These are phyloP conservation scores for Actinomortierella wolfii DNA, from an alignment of 371 early-diverging fungal species.

Conservation along the genomic window DNA sequence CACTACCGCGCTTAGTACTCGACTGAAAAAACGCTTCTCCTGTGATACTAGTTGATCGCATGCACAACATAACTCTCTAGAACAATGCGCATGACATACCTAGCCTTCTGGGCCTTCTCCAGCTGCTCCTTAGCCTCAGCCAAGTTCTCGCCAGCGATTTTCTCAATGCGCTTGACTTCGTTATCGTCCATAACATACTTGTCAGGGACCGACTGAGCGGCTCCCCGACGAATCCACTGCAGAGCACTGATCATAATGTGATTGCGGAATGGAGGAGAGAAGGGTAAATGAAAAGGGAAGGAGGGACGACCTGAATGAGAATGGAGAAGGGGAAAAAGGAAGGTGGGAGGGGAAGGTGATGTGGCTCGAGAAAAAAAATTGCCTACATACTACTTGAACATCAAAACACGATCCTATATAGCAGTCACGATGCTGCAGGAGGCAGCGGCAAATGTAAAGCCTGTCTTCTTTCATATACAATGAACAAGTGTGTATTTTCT, in stretches of 20 bases:
- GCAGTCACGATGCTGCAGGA: too few species aligned
- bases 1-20: too few species aligned
- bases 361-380: not conserved
- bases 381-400: too few species aligned
- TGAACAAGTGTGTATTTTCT: too few species aligned
- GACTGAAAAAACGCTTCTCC: too few species aligned
- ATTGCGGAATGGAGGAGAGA: not conserved
- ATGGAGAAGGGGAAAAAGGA: not conserved
- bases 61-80: too few species aligned
- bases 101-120: conserved; percentile 56
- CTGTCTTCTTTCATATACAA: too few species aligned
- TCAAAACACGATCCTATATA: too few species aligned
- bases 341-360: not conserved
- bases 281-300: not conserved
- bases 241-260: conserved; percentile 75
- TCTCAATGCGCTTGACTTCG: conserved; percentile 81
- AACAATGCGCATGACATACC: too few species aligned
- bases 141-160: conserved; percentile 71
- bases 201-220: conserved; percentile 76
- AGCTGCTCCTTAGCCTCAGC: conserved; percentile 75
- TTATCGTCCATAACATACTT: conserved; percentile 83
- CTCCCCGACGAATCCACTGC: conserved; percentile 91
- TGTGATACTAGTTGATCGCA: too few species aligned
- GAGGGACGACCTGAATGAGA: not conserved
- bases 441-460: too few species aligned